These are phyloP conservation scores for Microdochium paspali DNA, from an alignment of 2,329 filamentous ascomycete genomes.

Conservation along the genomic window DNA sequence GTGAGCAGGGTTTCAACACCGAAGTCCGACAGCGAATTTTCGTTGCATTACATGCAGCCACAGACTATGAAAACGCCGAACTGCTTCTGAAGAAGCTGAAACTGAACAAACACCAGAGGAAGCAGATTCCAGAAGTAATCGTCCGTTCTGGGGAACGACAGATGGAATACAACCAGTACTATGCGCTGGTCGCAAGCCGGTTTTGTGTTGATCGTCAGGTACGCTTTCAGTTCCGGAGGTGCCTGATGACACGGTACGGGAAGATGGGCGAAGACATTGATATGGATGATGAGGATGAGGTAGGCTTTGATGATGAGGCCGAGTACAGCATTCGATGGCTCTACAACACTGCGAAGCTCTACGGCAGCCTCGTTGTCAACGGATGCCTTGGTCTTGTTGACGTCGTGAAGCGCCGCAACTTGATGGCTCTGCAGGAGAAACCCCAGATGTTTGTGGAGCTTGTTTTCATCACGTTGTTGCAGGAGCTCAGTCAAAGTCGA, in stretches of 20 bases:
- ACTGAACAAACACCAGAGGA: conserved; percentile 76
- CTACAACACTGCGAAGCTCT: conserved; percentile 44
- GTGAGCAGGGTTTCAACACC: conserved; percentile 78
- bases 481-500: conserved; percentile 49
- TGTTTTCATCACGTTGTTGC: conserved; percentile 65
- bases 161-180: conserved; percentile 83
- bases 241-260: conserved; percentile 78
- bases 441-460: conserved; percentile 73
- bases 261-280: conserved; percentile 68
- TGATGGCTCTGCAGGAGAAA: conserved; percentile 67
- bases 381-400: conserved; percentile 32
- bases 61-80: conserved; percentile 76
- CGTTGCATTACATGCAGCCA: conserved; percentile 76
- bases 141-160: conserved; percentile 82
- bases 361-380: conserved; percentile 38
- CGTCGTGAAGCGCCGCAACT: conserved; percentile 62
- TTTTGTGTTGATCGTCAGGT: conserved; percentile 69
- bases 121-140: conserved; percentile 79
- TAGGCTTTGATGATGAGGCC: conserved; percentile 45
- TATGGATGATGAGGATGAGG: conserved; percentile 46
- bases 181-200: conserved; percentile 72
- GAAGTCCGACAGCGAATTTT: conserved; percentile 87
- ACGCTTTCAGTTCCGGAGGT: conserved; percentile 78
- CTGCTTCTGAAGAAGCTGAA: conserved; percentile 70
- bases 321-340: conserved; percentile 42